Base-by-base conservation (phyloP, 108 stramenopile species). In the Nitzschia sp. region DNA sequence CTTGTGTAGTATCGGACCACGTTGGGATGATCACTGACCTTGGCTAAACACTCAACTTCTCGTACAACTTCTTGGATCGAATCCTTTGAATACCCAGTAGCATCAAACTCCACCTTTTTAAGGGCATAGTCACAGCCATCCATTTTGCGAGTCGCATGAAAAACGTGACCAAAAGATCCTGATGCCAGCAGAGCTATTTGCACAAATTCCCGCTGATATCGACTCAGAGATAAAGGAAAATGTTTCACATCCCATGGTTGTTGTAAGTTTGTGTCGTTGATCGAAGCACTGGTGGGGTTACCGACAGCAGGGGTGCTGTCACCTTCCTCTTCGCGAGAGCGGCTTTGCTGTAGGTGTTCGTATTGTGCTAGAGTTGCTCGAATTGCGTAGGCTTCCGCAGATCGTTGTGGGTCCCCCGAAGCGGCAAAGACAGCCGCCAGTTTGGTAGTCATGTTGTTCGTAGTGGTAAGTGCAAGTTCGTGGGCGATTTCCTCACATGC, bases 101-200 rank as follows among this genome's bases (percentile, higher is more conserved):
- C 91, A 13, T 78, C 69, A 68, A 96, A 96, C 0, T 85, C 76
- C 2, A 96, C 81, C 17, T 71, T 54, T 72, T 92, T 90, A 64
- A 91, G 76, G 1, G 96, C 96, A 48, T 97, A 97, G 19, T 87
- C 83, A 38, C 68, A 66, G 2, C 83, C 78, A 68, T 96, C 95
- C 62, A 95, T 58, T 57, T 92, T 84, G 77, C 87, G 85, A 26
- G 78, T 81, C 1, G 90, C 87, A 38, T 82, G 88, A 77, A 89
- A 97, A 6, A 97, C 96, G 9, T 85, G 74, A 11, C 96, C 96
- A 80, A 97, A 97, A 16, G 91, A 63, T 11, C 96, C 96, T 31
- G 89, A 73, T 27, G 86, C 83, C 19, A 97, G 72, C 33, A 91
- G 70, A 2, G 72, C 58, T 1, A 83, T 41, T 79, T 90, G 85